Evolutionary conservation across 345 rosid species (phyloP).

Genomic region (Ceriops zippeliana): DNA sequence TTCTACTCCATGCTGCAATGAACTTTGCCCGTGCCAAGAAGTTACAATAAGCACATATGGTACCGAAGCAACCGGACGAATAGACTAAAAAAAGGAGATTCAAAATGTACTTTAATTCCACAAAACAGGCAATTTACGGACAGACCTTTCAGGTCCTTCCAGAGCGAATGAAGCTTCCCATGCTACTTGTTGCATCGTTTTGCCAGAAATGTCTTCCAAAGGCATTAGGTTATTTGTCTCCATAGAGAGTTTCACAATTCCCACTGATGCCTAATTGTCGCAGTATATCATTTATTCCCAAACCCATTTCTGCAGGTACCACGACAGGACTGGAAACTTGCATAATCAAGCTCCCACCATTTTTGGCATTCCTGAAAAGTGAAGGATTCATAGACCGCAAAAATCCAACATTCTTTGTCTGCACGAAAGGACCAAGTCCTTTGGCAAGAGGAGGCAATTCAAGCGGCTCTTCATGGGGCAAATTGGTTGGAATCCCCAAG

Average conservation of each 20-base stretch:
- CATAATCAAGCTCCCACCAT: slow-evolving; percentile 77
- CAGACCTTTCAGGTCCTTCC: slow-evolving; percentile 61
- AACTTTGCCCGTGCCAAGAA: slow-evolving; percentile 42
- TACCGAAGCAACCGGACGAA: slow-evolving; percentile 7
- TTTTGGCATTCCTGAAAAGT: slow-evolving; percentile 59
- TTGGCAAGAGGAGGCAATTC: slow-evolving; percentile 76
- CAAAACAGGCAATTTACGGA: slow-evolving; percentile 7
- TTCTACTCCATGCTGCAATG: slow-evolving; percentile 37
- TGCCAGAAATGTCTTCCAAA: slow-evolving; percentile 83
- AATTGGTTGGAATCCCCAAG: slow-evolving; percentile 57
- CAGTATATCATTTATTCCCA: slow-evolving; percentile 62
- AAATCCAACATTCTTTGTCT: slow-evolving; percentile 78
- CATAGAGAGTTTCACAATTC: slow-evolving; percentile 29
- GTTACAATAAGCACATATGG: slow-evolving; percentile 13
- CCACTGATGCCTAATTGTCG: slow-evolving; percentile 69
- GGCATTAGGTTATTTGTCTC: slow-evolving; percentile 8
- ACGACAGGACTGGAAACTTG: slow-evolving; percentile 94
- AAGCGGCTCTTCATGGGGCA: slow-evolving; percentile 49
- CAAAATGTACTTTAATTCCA: not conserved
- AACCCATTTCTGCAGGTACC: slow-evolving; percentile 95
- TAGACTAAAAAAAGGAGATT: not conserved
- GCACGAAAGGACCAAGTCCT: slow-evolving; percentile 77
- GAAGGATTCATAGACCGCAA: slow-evolving; percentile 76
- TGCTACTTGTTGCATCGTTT: slow-evolving; percentile 75
- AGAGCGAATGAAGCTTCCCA: slow-evolving; percentile 63